Conservation (phyloP, 2,329 filamentous ascomycete genomes). For the Byssoonygena ceratinophila region DNA sequence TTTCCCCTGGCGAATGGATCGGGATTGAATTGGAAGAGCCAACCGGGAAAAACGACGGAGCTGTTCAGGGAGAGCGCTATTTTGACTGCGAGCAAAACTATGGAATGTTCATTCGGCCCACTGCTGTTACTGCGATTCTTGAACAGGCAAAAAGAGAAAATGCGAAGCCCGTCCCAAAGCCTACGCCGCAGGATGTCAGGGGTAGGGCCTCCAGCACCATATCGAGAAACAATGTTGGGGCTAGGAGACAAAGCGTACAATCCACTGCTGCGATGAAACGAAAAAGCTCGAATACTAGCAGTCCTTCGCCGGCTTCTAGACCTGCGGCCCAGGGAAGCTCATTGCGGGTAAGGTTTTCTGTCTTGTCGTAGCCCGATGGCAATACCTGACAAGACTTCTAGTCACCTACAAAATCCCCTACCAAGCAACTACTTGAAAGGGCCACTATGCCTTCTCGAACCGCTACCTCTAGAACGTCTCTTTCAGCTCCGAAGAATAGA, state of each 20-base stretch:
- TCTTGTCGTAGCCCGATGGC: neutral
- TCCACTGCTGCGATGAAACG: conserved; percentile 51
- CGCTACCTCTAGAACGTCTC: conserved; percentile 42
- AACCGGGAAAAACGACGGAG: conserved; percentile 86
- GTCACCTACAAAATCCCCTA: conserved; percentile 70
- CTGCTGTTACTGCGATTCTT: conserved; percentile 50
- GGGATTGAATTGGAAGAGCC: conserved; percentile 76
- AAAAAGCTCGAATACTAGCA: conserved; percentile 60
- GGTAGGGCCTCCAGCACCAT: conserved; percentile 35
- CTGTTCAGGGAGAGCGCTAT: conserved; percentile 76
- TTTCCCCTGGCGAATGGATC: conserved; percentile 75
- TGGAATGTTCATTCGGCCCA: conserved; percentile 79
- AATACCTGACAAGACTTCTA: conserved; percentile 27
- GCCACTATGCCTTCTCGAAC: conserved; percentile 48
- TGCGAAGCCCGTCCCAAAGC: conserved; percentile 20
- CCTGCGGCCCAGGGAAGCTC: conserved; percentile 30
- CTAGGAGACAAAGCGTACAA: conserved; percentile 37
- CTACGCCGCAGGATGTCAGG: conserved; percentile 24
- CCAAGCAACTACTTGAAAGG: conserved; percentile 54
- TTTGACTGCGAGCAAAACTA: conserved; percentile 62
- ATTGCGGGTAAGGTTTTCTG: conserved; percentile 27
- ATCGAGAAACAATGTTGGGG: conserved; percentile 25
- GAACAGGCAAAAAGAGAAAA: conserved; percentile 26
- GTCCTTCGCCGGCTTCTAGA: conserved; percentile 58
- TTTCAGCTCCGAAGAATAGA: conserved; percentile 42